phyloP scores from a whole-genome alignment of 176 grass and related monocot species.

The Alloteropsis semialata region DNA sequence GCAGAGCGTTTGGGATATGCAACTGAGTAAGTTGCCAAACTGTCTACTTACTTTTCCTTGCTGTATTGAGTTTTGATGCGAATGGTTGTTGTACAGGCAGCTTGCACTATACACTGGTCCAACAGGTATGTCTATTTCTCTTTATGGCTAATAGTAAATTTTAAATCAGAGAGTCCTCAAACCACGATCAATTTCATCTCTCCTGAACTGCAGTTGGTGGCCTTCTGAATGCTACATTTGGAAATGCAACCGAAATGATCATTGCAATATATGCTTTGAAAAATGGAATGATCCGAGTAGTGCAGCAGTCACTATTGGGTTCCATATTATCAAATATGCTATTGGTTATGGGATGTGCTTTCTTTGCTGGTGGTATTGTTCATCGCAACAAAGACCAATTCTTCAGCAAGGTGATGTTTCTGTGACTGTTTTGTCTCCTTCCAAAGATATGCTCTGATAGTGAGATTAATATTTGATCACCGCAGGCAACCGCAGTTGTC shows the following conservation, averaged over 20 bases:
- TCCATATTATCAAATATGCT: constrained; percentile 93
- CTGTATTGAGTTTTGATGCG: constrained; percentile 7
- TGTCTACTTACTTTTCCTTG: constrained; percentile 23
- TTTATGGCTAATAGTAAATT: background rate
- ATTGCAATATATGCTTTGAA: constrained; percentile 82
- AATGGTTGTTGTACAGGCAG: constrained; percentile 58
- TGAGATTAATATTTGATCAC: constrained; percentile 14
- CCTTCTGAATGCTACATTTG: constrained; percentile 92
- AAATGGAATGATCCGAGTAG: constrained; percentile 72
- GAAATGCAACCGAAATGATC: constrained; percentile 90
- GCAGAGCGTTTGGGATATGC: constrained; percentile 85
- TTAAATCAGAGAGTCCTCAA: background rate
- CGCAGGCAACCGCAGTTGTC: constrained; percentile 55
- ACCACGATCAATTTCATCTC: background rate
- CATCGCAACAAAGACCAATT: constrained; percentile 69
- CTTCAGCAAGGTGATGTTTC: constrained; percentile 65
- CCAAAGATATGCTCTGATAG: background rate
- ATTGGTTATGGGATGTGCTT: constrained; percentile 74
- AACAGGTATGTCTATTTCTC: constrained; percentile 56
- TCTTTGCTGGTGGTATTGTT: constrained; percentile 68
- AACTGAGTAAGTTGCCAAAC: constrained; percentile 69
- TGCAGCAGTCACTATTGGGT: constrained; percentile 80
- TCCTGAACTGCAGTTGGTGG: constrained; percentile 61
- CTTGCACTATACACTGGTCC: constrained; percentile 64
- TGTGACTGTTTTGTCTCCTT: constrained; percentile 5